These are phyloP conservation scores for Mycena capillaripes DNA, from an alignment of 768 basidiomycete species.

Conservation along the genomic window DNA sequence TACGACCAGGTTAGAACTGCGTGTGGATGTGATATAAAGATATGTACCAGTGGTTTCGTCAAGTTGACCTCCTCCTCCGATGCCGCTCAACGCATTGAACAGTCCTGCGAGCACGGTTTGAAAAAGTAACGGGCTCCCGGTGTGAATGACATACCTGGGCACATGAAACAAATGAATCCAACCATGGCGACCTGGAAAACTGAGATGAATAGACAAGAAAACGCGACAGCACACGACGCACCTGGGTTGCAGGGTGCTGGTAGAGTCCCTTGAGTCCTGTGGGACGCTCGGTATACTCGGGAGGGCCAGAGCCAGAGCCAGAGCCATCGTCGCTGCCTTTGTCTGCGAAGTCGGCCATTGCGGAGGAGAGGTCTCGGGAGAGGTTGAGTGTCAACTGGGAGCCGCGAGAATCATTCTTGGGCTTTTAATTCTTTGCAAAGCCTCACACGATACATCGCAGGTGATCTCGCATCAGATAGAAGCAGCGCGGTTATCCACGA, in stretches of 20 bases:
- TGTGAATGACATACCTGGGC: slow-evolving; percentile 53
- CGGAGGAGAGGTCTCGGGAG: slow-evolving; percentile 23
- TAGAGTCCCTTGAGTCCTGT: slow-evolving; percentile 65
- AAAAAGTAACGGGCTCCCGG: background rate
- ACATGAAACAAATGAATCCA: slow-evolving; percentile 71
- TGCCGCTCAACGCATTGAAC: slow-evolving; percentile 84
- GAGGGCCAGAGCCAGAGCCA: slow-evolving; percentile 32
- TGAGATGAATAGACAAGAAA: background rate
- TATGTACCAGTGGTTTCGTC: slow-evolving; percentile 65
- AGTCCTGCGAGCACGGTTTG: slow-evolving; percentile 60
- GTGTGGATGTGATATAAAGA: background rate
- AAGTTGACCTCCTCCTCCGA: slow-evolving; percentile 85
- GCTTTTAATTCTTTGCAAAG: background rate
- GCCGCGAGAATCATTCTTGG: background rate
- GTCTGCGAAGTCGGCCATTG: slow-evolving; percentile 38
- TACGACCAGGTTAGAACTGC: background rate
- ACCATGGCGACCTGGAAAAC: slow-evolving; percentile 57
- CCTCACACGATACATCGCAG: slow-evolving; percentile 18
- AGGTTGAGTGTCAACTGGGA: slow-evolving; percentile 30
- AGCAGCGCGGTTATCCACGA: slow-evolving; percentile 17
- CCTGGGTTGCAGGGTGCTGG: slow-evolving; percentile 67
- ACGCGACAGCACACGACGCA: slow-evolving; percentile 30
- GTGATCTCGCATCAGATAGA: slow-evolving; percentile 27
- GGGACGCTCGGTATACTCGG: slow-evolving; percentile 52
- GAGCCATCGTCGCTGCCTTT: slow-evolving; percentile 45